A percentile compares a stretch with the other conserved stretches of the same genome.
Evolutionary conservation across 164 flowering plant species (phyloP).

Genomic region (Annona squamosa): DNA sequence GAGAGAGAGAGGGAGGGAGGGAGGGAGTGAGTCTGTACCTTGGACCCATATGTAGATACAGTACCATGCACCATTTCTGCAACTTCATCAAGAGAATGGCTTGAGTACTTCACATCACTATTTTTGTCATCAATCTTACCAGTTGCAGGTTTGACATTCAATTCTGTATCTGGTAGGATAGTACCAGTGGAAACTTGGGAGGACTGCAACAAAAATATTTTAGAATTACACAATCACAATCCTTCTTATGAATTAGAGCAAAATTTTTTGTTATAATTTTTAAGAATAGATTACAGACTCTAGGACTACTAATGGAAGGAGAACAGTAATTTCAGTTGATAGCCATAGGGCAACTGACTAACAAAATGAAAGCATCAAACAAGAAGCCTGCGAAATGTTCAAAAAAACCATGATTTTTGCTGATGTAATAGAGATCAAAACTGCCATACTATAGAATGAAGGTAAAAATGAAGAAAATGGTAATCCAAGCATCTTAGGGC

Average conservation of each 20-base stretch:
- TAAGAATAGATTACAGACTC: too few relatives aligned
- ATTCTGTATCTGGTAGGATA: slow-evolving; percentile 13
- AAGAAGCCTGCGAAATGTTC: not conserved
- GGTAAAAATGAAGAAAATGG: too few relatives aligned
- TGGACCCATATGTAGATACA: slow-evolving; percentile 64
- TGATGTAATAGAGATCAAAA: too few relatives aligned
- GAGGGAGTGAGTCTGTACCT: slow-evolving; percentile 37
- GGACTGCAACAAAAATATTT: slow-evolving; percentile 30
- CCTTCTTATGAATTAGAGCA: not conserved
- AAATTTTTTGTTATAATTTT: too few relatives aligned
- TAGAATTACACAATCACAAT: not conserved
- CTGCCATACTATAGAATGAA: too few relatives aligned
- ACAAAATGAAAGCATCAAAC: not conserved
- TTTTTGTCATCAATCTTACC: slow-evolving; percentile 57
- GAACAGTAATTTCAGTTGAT: not conserved
- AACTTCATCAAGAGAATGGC: slow-evolving; percentile 96
- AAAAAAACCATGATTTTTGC: not conserved
- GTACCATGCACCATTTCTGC: slow-evolving; percentile 78
- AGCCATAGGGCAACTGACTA: not conserved
- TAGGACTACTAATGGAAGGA: not conserved
- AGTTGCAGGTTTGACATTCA: slow-evolving; percentile 36
- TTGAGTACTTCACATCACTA: slow-evolving; percentile 59
- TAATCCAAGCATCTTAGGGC: too few relatives aligned
- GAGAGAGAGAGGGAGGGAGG: not conserved
- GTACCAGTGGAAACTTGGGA: slow-evolving; percentile 68